Evolutionary conservation across 2,329 filamentous ascomycete species (phyloP).

Genomic region (Beauveria caledonica): DNA sequence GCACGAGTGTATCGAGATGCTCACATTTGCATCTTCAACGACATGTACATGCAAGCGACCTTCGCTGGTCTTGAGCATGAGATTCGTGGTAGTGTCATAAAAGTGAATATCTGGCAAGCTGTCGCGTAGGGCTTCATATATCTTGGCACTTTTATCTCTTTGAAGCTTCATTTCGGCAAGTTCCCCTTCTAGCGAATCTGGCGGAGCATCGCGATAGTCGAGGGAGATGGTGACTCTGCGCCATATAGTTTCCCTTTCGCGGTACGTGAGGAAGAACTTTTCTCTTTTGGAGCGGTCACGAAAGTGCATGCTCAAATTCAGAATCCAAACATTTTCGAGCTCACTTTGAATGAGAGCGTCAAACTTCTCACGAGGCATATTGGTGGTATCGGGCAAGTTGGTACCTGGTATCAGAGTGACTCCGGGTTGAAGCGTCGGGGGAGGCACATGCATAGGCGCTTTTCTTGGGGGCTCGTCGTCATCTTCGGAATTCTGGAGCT

Average conservation of each 20-base stretch:
- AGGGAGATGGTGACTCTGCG: slow-evolving; percentile 85
- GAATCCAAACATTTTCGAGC: slow-evolving; percentile 82
- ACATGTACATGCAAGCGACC: slow-evolving; percentile 91
- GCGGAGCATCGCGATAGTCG: slow-evolving; percentile 76
- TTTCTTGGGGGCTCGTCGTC: slow-evolving; percentile 29
- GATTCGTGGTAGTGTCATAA: slow-evolving; percentile 89
- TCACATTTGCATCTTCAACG: slow-evolving; percentile 81
- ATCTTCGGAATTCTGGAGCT: not conserved
- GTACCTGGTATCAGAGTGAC: slow-evolving; percentile 24
- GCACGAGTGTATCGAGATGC: slow-evolving; percentile 21
- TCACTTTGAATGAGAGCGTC: slow-evolving; percentile 66
- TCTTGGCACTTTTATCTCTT: slow-evolving; percentile 83
- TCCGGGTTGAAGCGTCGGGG: not conserved
- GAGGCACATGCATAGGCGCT: not conserved
- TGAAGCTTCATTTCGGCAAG: slow-evolving; percentile 72
- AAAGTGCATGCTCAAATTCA: slow-evolving; percentile 98
- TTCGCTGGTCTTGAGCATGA: slow-evolving; percentile 84
- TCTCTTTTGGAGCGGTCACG: slow-evolving; percentile 85
- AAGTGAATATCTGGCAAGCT: slow-evolving; percentile 92
- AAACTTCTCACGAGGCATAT: slow-evolving; percentile 46
- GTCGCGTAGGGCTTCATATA: slow-evolving; percentile 90
- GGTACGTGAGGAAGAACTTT: slow-evolving; percentile 96
- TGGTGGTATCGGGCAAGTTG: slow-evolving; percentile 33
- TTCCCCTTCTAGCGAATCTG: slow-evolving; percentile 78
- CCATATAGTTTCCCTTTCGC: slow-evolving; percentile 71